Evolutionary conservation across 2,329 filamentous ascomycete species (phyloP).

Genomic region (Mariannaea elegans): DNA sequence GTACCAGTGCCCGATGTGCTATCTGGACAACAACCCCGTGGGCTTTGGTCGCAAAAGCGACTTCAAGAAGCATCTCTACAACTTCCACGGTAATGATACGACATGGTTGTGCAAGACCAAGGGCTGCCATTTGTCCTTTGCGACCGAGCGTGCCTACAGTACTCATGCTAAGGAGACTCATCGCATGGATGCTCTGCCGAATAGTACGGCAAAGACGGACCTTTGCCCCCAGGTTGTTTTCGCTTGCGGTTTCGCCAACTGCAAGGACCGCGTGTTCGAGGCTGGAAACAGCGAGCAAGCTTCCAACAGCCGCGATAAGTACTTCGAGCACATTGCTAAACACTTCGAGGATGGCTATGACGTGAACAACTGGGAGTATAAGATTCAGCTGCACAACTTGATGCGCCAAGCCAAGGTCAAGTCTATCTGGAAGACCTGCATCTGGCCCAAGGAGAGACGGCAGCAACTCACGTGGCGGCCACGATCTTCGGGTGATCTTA

Average conservation of each 20-base stretch:
- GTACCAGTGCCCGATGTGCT: conserved; percentile 57
- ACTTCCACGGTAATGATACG: conserved; percentile 55
- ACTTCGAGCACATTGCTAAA: conserved; percentile 58
- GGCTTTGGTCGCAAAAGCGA: conserved; percentile 58
- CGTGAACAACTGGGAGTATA: conserved; percentile 55
- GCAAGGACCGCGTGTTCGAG: conserved; percentile 55
- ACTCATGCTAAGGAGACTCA: conserved; percentile 55
- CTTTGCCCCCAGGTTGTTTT: conserved; percentile 56
- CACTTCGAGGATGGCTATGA: conserved; percentile 56
- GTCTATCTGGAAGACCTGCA: conserved; percentile 55
- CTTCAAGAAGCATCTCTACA: conserved; percentile 60
- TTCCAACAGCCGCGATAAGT: conserved; percentile 50
- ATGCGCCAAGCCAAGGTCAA: conserved; percentile 55
- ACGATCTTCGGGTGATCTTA: conserved; percentile 53
- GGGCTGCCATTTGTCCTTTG: conserved; percentile 53
- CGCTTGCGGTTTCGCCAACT: conserved; percentile 53
- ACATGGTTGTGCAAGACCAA: conserved; percentile 55
- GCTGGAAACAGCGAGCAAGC: conserved; percentile 49
- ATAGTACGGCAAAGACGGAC: conserved; percentile 52
- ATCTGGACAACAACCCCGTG: conserved; percentile 55
- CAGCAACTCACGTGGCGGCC: conserved; percentile 52
- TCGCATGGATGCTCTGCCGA: conserved; percentile 51
- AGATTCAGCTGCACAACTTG: conserved; percentile 54
- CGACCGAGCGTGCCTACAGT: conserved; percentile 56
- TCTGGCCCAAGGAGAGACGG: conserved; percentile 56